A percentile compares a stretch with the other conserved stretches of the same genome.
Evolutionary conservation across 1,284 basidiomycete genomes (phyloP).

Genomic region (Chalciporus sp.): DNA sequence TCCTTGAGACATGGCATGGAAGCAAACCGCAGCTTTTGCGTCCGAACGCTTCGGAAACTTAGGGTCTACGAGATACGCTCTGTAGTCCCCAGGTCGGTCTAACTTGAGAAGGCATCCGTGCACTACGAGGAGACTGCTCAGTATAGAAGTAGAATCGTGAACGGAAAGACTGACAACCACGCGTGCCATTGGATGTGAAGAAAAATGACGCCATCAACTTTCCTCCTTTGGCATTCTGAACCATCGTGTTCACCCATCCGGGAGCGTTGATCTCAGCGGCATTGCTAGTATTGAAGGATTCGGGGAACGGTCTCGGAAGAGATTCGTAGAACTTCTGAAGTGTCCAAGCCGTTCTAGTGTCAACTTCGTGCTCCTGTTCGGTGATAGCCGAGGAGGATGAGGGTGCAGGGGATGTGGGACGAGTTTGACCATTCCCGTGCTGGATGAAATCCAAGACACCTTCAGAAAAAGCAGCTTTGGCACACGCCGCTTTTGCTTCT

Average conservation of each 20-base stretch:
- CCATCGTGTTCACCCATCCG: constrained; percentile 52
- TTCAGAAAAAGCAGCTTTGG: constrained; percentile 49
- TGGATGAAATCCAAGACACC: constrained; percentile 59
- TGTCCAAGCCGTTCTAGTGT: constrained; percentile 31
- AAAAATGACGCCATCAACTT: constrained; percentile 47
- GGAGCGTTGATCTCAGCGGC: constrained; percentile 53
- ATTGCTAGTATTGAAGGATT: constrained; percentile 44
- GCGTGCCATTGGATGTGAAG: constrained; percentile 44
- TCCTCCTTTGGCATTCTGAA: constrained; percentile 54
- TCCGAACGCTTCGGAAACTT: constrained; percentile 58
- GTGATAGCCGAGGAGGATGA: not conserved
- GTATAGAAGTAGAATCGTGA: not conserved
- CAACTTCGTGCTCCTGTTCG: not conserved
- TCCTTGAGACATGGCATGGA: constrained; percentile 62
- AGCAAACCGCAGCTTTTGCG: constrained; percentile 63
- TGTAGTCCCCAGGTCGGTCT: constrained; percentile 49
- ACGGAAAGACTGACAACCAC: constrained; percentile 41
- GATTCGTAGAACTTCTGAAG: constrained; percentile 59
- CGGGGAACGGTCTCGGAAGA: constrained; percentile 60
- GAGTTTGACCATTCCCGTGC: constrained; percentile 49
- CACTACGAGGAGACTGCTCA: constrained; percentile 39
- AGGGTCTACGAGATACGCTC: constrained; percentile 60
- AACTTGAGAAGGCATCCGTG: constrained; percentile 64
- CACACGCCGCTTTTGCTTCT: constrained; percentile 57
- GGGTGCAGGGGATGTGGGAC: constrained; percentile 24